phyloP scores from a whole-genome alignment of 2,329 filamentous ascomycete species.

The Talaromyces sp. region DNA sequence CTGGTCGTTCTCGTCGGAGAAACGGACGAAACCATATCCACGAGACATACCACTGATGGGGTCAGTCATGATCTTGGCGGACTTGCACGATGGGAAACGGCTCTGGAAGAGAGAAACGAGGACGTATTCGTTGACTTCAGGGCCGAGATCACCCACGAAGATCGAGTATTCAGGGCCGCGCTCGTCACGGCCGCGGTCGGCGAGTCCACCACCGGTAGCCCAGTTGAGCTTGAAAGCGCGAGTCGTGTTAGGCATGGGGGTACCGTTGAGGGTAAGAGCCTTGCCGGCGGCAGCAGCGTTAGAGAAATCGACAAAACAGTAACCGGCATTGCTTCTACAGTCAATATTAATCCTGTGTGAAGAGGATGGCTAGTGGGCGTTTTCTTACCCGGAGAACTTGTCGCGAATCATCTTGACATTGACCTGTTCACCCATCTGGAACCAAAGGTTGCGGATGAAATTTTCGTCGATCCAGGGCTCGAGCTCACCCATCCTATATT shows the following conservation, averaged over 20 bases:
- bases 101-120: conserved; percentile 95
- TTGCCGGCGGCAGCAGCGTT: conserved; percentile 82
- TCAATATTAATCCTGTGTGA: conserved; percentile 39
- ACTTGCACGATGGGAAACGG: conserved; percentile 96
- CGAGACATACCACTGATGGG: conserved; percentile 96
- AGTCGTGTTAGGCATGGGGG: conserved; percentile 84
- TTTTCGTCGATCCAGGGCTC: conserved; percentile 99
- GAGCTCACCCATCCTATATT: conserved; percentile 92
- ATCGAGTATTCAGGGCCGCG: conserved; percentile 95
- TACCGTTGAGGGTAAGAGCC: conserved; percentile 85
- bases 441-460: conserved; percentile 95
- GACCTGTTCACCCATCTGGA: conserved; percentile 86
- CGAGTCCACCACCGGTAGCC: conserved; percentile 92
- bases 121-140: conserved; percentile 98
- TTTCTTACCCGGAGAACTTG: conserved; percentile 88
- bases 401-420: conserved; percentile 99
- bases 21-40: conserved; percentile 96
- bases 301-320: conserved; percentile 95
- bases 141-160: conserved; percentile 95
- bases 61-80: conserved; percentile 99
- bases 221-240: conserved; percentile 99
- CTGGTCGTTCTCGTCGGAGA: conserved; percentile 92
- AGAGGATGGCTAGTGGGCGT: conserved; percentile 10
- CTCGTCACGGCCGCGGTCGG: conserved; percentile 86
- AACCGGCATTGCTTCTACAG: conserved; percentile 81